Conservation (phyloP, 164 flowering plant species). For the Annona cherimola region DNA sequence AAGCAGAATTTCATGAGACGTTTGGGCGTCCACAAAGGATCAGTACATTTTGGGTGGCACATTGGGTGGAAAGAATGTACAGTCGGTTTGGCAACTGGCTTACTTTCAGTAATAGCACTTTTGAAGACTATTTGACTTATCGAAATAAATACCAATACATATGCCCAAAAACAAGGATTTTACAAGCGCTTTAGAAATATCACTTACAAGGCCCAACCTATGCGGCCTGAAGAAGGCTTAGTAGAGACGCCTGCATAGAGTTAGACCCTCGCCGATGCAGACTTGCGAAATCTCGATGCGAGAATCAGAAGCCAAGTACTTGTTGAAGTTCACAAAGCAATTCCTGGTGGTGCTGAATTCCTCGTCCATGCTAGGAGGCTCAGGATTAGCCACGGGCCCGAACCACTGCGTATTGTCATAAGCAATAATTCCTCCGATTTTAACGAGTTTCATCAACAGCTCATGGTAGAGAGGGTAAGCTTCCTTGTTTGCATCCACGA, state of each 20-base stretch:
- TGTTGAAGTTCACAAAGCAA: constrained; percentile 1
- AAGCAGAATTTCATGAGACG: no score
- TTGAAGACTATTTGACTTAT: no score
- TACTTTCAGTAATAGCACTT: no score
- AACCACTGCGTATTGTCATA: constrained; percentile 17
- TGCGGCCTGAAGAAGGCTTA: not conserved
- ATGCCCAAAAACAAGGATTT: no score
- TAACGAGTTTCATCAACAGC: constrained; percentile 12
- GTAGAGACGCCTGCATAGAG: constrained; percentile 9
- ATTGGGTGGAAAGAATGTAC: no score
- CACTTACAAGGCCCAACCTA: no score
- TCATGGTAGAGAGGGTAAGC: constrained; percentile 13
- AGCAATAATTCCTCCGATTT: constrained; percentile 16
- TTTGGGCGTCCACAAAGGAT: no score
- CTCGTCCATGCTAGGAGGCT: not conserved
- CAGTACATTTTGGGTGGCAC: no score
- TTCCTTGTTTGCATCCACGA: constrained; percentile 19
- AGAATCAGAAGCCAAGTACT: constrained; percentile 10
- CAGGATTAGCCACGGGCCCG: constrained; percentile 9
- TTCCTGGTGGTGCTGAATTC: not conserved
- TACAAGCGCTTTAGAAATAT: no score
- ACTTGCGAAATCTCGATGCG: constrained; percentile 14
- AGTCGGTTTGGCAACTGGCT: no score
- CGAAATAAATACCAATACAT: no score
- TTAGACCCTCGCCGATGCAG: constrained; percentile 14